Base-by-base conservation (phyloP, 2,329 filamentous ascomycete genomes). In the Leptodontidium sp. region DNA sequence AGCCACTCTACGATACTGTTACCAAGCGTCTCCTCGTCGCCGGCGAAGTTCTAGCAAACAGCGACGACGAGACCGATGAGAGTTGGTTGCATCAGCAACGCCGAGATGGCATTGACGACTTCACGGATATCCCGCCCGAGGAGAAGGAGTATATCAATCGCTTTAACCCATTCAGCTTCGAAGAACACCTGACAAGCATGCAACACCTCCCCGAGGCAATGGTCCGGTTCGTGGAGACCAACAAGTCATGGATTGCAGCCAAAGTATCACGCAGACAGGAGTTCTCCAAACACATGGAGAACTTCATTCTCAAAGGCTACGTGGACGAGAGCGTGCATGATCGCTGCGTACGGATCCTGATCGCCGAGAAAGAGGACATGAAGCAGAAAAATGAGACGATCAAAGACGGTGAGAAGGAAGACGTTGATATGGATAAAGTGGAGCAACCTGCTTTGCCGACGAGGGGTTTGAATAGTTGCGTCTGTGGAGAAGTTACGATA, bases 141-240 rank as follows among this genome's bases (percentile, higher is more conserved):
- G 76, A 78, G 55, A 79, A 78, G 43, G 77, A 78, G 11, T 79
- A 75, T 45, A 69, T 77, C 17, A 72, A 71, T 32, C 58, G 65
- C 9, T 79, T 76, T 75, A 77, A 79, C 50, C 69, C 71, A 14
- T 78, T 77, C 47, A 73, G 75, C 9, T 66, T 75, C 52, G 49
- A 32, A 1, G 53, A 73, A 45, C 71, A 72, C 17, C 65, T 75
- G 15, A 77, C 72, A 1, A 70, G 69, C 32, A 68, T 67, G 17
- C 71, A 61, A 21, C 72, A 69, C 47, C 66, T 77, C 7, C 58
- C 68, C 6, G 53, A 71, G 5, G 68, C 73, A 3, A 65, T 77
- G 9, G 6, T 65, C 17, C 67, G 70, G 7, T 78, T 78, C 62
- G 69, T 74, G 1, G 64, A 73, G 14, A 43, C 38, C 1, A 75